Conservation (phyloP, 352 stramenopile genomes). For the Blastocystis sp. region DNA sequence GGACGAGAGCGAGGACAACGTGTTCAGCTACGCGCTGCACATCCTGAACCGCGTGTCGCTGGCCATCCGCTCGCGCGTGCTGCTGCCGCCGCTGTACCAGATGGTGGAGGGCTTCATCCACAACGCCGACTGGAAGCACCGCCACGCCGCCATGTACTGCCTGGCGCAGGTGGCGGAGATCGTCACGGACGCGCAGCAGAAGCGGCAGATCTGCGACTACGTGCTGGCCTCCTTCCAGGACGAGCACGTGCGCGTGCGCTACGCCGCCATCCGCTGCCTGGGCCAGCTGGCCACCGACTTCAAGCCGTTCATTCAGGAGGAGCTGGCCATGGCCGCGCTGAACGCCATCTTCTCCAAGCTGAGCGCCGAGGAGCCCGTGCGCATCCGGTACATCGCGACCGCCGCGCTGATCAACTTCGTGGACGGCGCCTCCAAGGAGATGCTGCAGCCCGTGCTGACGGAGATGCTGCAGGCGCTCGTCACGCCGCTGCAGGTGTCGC, state of each 20-base stretch:
- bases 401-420: conserved; percentile 69
- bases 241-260: conserved; percentile 41
- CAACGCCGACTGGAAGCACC: conserved; percentile 24
- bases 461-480: conserved; percentile 45
- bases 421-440: conserved; percentile 19
- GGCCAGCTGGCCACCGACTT: conserved; percentile 67
- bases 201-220: conserved; percentile 47
- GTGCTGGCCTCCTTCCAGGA: conserved; percentile 62
- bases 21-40: conserved; percentile 48
- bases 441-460: conserved; percentile 52
- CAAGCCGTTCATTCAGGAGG: conserved; percentile 42
- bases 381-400: conserved; percentile 57
- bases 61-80: conserved; percentile 27
- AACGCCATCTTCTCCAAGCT: conserved; percentile 60
- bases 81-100: conserved; percentile 59
- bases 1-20: conserved; percentile 5
- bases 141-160: conserved; percentile 59
- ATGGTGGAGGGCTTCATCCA: conserved; percentile 37
- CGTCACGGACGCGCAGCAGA: conserved; percentile 37
- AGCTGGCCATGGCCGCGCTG: conserved; percentile 26
- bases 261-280: conserved; percentile 60
- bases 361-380: conserved; percentile 8
- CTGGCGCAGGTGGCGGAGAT: conserved; percentile 60
- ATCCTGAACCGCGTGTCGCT: conserved; percentile 13
- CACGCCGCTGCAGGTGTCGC: background rate